These are phyloP conservation scores for Diaporthe batatas DNA, from an alignment of 2,329 filamentous ascomycete genomes.

Conservation along the genomic window DNA sequence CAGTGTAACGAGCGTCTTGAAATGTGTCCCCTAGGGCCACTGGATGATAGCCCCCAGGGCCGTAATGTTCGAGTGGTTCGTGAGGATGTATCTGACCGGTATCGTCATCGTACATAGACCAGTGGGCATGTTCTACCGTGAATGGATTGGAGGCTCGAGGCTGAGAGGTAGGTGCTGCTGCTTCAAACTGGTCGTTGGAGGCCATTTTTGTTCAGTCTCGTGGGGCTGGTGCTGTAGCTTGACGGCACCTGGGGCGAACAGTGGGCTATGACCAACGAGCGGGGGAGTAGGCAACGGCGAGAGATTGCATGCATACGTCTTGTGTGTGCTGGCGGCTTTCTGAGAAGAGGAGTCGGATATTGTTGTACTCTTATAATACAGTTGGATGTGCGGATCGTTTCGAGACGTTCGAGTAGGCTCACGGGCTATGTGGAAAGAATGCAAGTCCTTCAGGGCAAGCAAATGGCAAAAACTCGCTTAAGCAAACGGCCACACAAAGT, in stretches of 20 bases:
- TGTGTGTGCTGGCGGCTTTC: not conserved
- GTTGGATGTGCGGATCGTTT: too few relatives aligned
- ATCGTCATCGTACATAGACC: slow-evolving; percentile 6
- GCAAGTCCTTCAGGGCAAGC: too few relatives aligned
- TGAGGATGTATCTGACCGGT: slow-evolving; percentile 6
- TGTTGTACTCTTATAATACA: too few relatives aligned
- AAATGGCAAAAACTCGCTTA: too few relatives aligned
- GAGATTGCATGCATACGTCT: not conserved
- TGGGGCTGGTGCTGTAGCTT: not conserved
- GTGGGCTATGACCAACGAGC: not conserved
- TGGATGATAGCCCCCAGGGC: slow-evolving; percentile 55
- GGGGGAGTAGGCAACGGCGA: too few relatives aligned
- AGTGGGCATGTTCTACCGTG: not conserved
- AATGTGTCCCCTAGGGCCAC: slow-evolving; percentile 56
- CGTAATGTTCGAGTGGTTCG: not conserved
- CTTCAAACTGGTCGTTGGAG: too few relatives aligned
- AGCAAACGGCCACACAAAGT: too few relatives aligned
- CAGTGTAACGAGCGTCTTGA: slow-evolving; percentile 51
- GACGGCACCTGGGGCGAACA: not conserved
- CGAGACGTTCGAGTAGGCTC: too few relatives aligned
- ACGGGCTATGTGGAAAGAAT: too few relatives aligned
- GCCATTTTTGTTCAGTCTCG: not conserved
- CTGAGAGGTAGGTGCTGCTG: not conserved
- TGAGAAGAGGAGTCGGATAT: too few relatives aligned
- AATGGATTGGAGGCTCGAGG: too few relatives aligned